Percentiles rank a stretch among this genome's conserved stretches.
Evolutionary conservation across 2,329 filamentous ascomycete genomes (phyloP).

Genomic region (Periglandula ipomoeae): DNA sequence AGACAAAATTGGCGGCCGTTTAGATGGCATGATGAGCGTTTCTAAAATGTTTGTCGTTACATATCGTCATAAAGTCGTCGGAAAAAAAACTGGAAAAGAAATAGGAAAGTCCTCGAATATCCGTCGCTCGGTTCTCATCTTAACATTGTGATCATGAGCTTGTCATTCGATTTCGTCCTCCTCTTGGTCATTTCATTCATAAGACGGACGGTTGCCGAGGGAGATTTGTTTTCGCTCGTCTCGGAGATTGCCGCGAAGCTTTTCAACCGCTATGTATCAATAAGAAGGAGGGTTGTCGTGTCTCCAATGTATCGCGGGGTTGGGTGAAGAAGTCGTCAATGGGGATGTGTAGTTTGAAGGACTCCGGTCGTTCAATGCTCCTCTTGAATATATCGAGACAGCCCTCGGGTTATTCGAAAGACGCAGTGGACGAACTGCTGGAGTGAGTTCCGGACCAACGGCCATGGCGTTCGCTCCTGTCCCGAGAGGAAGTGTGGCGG

Average conservation of each 20-base stretch:
- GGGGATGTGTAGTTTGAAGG: neutral
- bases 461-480: conserved; percentile 34
- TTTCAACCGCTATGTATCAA: conserved; percentile 25
- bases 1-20: conserved; percentile 2
- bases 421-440: conserved; percentile 53
- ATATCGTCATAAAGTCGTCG: conserved; percentile 18
- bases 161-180: neutral
- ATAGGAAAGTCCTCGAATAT: neutral
- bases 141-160: neutral
- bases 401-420: conserved; percentile 38
- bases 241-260: conserved; percentile 27
- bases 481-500: conserved; percentile 40
- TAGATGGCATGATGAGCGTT: conserved; percentile 4
- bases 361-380: conserved; percentile 4
- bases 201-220: conserved; percentile 7
- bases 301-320: neutral
- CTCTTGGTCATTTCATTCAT: conserved; percentile 8
- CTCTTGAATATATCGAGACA: neutral
- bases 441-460: conserved; percentile 49
- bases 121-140: neutral
- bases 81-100: conserved; percentile 11
- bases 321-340: neutral
- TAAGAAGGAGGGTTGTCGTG: neutral
- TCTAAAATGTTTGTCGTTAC: conserved; percentile 15
- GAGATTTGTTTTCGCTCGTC: conserved; percentile 20